Evolutionary conservation across 2,329 filamentous ascomycete genomes (phyloP).

Genomic region (Aspergillus sp.): DNA sequence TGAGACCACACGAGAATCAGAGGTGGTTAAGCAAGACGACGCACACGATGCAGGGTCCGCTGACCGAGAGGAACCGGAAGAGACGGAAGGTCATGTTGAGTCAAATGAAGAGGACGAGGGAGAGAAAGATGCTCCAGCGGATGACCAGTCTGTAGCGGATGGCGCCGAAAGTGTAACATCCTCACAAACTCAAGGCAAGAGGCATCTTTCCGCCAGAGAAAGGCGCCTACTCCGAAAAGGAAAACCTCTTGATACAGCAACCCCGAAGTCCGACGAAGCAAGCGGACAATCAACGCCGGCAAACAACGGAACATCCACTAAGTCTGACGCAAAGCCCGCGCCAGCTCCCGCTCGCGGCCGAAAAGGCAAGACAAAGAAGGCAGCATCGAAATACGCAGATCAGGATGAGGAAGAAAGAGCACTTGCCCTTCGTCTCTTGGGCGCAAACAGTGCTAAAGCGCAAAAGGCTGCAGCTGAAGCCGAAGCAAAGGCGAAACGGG

Average conservation of each 20-base stretch:
- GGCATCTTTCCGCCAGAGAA: conserved; percentile 47
- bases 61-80: conserved; percentile 31
- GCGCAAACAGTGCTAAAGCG: conserved; percentile 56
- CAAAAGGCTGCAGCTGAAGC: conserved; percentile 63
- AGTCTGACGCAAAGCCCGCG: conserved; percentile 20
- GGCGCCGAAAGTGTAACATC: conserved; percentile 8
- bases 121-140: conserved; percentile 15
- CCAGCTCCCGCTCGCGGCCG: conserved; percentile 63
- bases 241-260: conserved; percentile 23
- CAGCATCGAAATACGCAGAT: conserved; percentile 83
- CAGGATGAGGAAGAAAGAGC: conserved; percentile 93
- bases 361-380: conserved; percentile 79
- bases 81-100: conserved; percentile 29
- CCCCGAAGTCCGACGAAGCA: conserved; percentile 4
- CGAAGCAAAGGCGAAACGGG: conserved; percentile 64
- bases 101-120: conserved; percentile 29
- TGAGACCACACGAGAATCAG: conserved; percentile 16
- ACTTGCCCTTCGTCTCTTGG: conserved; percentile 82
- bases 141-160: conserved; percentile 11
- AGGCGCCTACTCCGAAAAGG: conserved; percentile 34
- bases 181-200: conserved; percentile 20
- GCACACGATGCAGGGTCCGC: conserved; percentile 40
- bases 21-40: conserved; percentile 27
- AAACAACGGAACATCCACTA: conserved; percentile 17
- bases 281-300: conserved; percentile 18